Conservation (phyloP, 768 basidiomycete genomes). For the Scleroderma bovista region DNA sequence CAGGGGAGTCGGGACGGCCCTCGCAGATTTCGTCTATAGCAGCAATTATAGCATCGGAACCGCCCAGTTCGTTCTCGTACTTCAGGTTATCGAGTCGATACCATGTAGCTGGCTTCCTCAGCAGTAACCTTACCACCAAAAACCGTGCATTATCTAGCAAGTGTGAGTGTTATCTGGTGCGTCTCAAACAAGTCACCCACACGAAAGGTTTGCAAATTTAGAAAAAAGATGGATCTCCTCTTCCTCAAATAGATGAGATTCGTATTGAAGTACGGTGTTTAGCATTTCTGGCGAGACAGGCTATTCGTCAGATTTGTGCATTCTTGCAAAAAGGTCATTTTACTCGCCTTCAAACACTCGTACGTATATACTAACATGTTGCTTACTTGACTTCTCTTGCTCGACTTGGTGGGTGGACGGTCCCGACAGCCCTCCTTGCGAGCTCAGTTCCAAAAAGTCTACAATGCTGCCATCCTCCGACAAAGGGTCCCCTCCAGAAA, state of each 20-base stretch:
- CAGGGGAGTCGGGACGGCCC: slow-evolving; percentile 1
- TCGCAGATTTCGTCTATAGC: slow-evolving; percentile 44
- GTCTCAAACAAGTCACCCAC: slow-evolving; percentile 33
- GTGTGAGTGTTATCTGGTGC: slow-evolving; percentile 6
- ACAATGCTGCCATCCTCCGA: slow-evolving; percentile 8
- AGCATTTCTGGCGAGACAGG: slow-evolving; percentile 49
- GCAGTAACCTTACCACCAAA: slow-evolving; percentile 56
- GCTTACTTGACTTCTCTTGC: slow-evolving; percentile 4
- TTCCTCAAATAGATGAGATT: slow-evolving; percentile 46
- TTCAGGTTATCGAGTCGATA: slow-evolving; percentile 42
- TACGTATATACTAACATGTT: slow-evolving; percentile 21
- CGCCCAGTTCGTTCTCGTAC: slow-evolving; percentile 39
- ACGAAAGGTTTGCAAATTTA: slow-evolving; percentile 40
- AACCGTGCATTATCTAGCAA: slow-evolving; percentile 49
- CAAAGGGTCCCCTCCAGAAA: slow-evolving; percentile 24
- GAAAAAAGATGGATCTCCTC: slow-evolving; percentile 42
- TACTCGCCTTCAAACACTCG: slow-evolving; percentile 25
- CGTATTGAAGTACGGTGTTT: slow-evolving; percentile 42
- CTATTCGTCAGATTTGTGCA: background rate
- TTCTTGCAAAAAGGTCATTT: background rate
- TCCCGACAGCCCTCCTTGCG: slow-evolving; percentile 4
- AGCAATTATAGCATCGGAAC: slow-evolving; percentile 26
- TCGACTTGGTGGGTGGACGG: slow-evolving; percentile 1
- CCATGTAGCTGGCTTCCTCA: slow-evolving; percentile 54
- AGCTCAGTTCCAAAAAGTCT: slow-evolving; percentile 1